These are phyloP conservation scores for Chaetothyriales sp. DNA, from an alignment of 2,329 filamentous ascomycete genomes.

Conservation along the genomic window DNA sequence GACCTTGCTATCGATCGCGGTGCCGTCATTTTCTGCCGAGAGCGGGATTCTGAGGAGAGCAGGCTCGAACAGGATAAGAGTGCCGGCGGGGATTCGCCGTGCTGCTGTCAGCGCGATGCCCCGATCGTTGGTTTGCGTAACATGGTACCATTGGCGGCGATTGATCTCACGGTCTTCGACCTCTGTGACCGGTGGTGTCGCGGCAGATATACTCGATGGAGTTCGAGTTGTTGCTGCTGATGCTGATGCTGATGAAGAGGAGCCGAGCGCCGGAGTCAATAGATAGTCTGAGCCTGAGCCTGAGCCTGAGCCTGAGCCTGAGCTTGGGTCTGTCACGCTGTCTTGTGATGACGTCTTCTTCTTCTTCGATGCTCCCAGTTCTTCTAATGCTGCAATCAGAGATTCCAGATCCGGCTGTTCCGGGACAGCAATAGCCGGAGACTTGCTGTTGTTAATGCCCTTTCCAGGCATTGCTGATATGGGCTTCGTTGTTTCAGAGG, in stretches of 20 bases:
- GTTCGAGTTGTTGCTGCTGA: neutral
- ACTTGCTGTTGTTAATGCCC: neutral
- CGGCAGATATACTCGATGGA: neutral
- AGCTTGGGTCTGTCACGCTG: neutral
- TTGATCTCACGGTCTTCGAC: neutral
- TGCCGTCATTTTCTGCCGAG: neutral
- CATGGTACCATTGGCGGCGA: neutral
- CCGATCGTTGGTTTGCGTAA: slow-evolving; percentile 2
- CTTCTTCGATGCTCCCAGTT: neutral
- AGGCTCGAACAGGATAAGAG: slow-evolving; percentile 10
- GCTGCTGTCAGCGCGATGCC: slow-evolving; percentile 12
- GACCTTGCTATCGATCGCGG: slow-evolving; percentile 9
- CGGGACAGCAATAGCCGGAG: neutral
- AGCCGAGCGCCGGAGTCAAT: neutral
- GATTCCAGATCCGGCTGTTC: neutral
- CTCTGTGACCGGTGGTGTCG: neutral
- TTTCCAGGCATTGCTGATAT: neutral
- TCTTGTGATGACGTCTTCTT: neutral
- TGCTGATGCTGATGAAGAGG: neutral
- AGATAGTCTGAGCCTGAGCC: neutral
- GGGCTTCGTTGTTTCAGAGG: neutral
- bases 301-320: neutral
- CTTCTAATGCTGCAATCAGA: neutral
- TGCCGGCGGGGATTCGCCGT: slow-evolving; percentile 14
- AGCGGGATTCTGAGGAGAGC: slow-evolving; percentile 6